Conservation (phyloP, 2,329 filamentous ascomycete genomes). For the Xylariaceae sp. region DNA sequence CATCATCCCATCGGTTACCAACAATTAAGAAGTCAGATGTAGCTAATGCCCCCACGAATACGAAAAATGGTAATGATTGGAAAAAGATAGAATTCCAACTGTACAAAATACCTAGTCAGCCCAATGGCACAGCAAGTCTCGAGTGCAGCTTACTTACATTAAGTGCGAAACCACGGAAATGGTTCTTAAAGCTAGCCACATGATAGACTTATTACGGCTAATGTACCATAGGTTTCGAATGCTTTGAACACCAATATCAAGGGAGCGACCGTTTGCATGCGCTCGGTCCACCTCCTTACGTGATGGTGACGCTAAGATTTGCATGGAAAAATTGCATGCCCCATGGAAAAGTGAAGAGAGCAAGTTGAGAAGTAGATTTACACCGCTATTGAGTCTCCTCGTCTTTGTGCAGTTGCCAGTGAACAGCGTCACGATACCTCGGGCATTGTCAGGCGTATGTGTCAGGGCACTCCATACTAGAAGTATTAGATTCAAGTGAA, state of each 20-base stretch:
- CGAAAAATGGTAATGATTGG: not conserved
- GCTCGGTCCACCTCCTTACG: not conserved
- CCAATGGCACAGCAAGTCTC: too few species aligned
- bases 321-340: not conserved
- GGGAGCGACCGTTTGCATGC: not conserved
- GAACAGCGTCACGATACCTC: not conserved
- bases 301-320: not conserved
- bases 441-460: not conserved
- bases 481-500: not conserved
- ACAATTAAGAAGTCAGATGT: not conserved
- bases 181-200: not conserved
- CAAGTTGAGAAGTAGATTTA: not conserved
- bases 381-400: not conserved
- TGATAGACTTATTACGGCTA: not conserved
- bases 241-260: not conserved
- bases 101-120: too few species aligned
- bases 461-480: not conserved
- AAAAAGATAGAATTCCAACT: not conserved
- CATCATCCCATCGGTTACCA: not conserved
- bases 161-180: not conserved
- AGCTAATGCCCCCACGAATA: not conserved
- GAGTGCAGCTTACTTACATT: not conserved
- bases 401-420: not conserved
- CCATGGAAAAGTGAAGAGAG: not conserved
- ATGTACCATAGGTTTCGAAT: not conserved